Percentiles rank a stretch among this genome's conserved stretches.
phyloP scores from a whole-genome alignment of 1,284 basidiomycete species.

The Fomitiporia mediterranea region DNA sequence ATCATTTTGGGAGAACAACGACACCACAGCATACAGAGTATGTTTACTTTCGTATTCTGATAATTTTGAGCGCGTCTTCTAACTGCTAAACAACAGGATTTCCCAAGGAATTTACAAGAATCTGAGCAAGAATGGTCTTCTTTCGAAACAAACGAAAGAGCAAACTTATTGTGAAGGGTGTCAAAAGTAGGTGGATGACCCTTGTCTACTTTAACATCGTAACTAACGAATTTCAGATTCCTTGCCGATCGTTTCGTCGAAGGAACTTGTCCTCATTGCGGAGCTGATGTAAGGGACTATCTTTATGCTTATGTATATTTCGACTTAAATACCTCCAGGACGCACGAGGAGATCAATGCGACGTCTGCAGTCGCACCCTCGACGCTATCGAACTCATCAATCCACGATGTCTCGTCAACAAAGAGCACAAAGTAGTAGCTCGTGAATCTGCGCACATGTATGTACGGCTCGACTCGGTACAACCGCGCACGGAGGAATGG shows the following conservation, averaged over 20 bases:
- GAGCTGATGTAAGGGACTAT: slow-evolving; percentile 56
- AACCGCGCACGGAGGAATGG: slow-evolving; percentile 86
- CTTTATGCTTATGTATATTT: background rate
- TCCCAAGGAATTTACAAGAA: slow-evolving; percentile 85
- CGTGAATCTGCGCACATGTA: slow-evolving; percentile 93
- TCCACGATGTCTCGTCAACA: slow-evolving; percentile 91
- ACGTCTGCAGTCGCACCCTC: slow-evolving; percentile 88
- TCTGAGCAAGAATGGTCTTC: slow-evolving; percentile 70
- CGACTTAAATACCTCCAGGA: slow-evolving; percentile 48
- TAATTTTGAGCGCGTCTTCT: background rate
- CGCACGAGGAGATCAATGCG: slow-evolving; percentile 98
- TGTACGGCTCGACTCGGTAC: slow-evolving; percentile 80
- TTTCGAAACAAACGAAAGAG: slow-evolving; percentile 81
- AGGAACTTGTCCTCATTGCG: slow-evolving; percentile 89
- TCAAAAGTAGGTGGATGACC: slow-evolving; percentile 51
- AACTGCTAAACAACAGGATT: slow-evolving; percentile 52
- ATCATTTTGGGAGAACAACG: slow-evolving; percentile 95
- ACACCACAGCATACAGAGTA: slow-evolving; percentile 88
- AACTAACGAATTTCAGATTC: slow-evolving; percentile 55
- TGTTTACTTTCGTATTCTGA: slow-evolving; percentile 23
- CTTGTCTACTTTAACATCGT: background rate
- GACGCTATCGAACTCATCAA: slow-evolving; percentile 93
- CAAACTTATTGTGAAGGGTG: slow-evolving; percentile 94
- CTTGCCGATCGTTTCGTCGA: slow-evolving; percentile 94
- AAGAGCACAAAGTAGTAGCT: slow-evolving; percentile 72